These are phyloP conservation scores for Liriodendron chinense DNA, from an alignment of 164 flowering plant genomes.

Conservation along the genomic window DNA sequence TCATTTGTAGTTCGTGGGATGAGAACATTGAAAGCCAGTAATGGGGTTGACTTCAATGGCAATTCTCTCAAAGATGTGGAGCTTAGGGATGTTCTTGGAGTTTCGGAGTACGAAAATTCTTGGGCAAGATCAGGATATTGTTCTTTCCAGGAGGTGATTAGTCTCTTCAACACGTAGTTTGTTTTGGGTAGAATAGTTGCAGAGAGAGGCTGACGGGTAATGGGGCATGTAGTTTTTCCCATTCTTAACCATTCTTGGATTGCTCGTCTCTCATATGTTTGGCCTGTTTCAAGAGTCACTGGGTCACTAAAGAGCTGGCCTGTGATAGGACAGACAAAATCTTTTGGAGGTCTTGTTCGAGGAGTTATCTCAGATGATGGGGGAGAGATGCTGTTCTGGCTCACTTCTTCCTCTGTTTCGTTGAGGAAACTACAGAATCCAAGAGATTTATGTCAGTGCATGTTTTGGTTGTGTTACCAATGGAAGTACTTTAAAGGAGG, in stretches of 20 bases:
- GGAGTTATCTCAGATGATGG: conserved; percentile 47
- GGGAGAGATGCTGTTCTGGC: conserved; percentile 38
- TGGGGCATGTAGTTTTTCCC: conserved; percentile 79
- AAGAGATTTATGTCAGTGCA: conserved; percentile 1
- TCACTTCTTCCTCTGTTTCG: conserved; percentile 51
- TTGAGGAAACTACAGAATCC: conserved; percentile 31
- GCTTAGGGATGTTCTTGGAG: conserved; percentile 40
- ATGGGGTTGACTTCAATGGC: conserved; percentile 22
- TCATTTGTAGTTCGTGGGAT: conserved; percentile 20
- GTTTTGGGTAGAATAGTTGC: conserved; percentile 58
- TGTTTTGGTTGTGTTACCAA: neutral
- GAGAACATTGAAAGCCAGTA: conserved; percentile 17
- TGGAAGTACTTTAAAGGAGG: no score
- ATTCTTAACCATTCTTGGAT: conserved; percentile 77
- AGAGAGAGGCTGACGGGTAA: conserved; percentile 64
- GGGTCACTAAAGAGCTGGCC: conserved; percentile 68
- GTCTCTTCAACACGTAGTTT: conserved; percentile 68
- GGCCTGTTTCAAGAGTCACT: conserved; percentile 86
- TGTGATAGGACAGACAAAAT: conserved; percentile 79
- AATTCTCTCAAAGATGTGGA: conserved; percentile 27
- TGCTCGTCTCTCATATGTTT: conserved; percentile 79
- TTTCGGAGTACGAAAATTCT: conserved; percentile 50
- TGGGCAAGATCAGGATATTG: conserved; percentile 67
- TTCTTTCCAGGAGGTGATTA: conserved; percentile 76
- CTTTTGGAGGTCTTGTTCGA: conserved; percentile 61